phyloP scores from a whole-genome alignment of 768 basidiomycete genomes.

The Lentinula raphanica region DNA sequence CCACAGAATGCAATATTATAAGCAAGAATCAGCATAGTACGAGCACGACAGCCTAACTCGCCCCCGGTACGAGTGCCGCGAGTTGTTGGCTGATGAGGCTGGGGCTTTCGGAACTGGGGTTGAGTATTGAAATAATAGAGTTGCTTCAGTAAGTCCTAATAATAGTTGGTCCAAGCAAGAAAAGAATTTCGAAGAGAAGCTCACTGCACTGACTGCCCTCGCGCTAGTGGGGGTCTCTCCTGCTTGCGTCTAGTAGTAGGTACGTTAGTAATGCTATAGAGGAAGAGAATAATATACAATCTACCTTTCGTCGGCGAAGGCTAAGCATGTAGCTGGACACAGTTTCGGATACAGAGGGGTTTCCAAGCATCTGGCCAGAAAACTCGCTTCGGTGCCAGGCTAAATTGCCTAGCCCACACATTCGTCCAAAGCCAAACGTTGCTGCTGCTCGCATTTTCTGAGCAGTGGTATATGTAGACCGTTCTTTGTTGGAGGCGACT shows the following conservation, averaged over 20 bases:
- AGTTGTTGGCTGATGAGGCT: background rate
- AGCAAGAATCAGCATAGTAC: background rate
- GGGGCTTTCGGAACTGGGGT: background rate
- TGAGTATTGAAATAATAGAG: constrained; percentile 11
- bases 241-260: constrained; percentile 8
- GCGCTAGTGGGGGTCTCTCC: constrained; percentile 14
- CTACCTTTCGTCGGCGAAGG: constrained; percentile 8
- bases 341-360: constrained; percentile 15
- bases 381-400: constrained; percentile 13
- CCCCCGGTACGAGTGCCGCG: too few relatives aligned
- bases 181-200: background rate
- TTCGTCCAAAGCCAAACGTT: too few relatives aligned
- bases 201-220: constrained; percentile 13
- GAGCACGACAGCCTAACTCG: background rate
- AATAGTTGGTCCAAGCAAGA: too few relatives aligned
- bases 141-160: constrained; percentile 9
- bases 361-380: constrained; percentile 6
- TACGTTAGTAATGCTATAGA: background rate
- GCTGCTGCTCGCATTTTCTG: background rate
- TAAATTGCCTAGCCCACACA: constrained; percentile 6
- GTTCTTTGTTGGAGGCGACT: background rate
- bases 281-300: background rate
- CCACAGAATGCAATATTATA: constrained; percentile 11
- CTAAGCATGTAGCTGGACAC: constrained; percentile 15
- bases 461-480: constrained; percentile 6